Conservation (phyloP, 768 basidiomycete species). For the Steccherinum ochraceum region DNA sequence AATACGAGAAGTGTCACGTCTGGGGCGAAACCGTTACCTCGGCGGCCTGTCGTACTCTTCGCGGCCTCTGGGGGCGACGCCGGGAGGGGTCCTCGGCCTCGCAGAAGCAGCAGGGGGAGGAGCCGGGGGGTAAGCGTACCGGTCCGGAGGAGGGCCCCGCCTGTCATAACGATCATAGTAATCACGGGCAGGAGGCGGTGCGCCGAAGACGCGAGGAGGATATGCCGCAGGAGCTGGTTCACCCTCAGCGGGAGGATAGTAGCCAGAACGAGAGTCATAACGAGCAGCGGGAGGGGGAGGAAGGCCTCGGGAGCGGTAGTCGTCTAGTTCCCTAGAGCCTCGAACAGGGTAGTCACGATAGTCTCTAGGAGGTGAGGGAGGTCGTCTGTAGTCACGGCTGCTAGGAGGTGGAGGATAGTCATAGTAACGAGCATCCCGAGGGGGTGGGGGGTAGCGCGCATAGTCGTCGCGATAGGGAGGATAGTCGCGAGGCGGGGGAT, state of each 20-base stretch:
- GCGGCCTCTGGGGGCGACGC: slow-evolving; percentile 44
- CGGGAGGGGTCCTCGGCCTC: slow-evolving; percentile 48
- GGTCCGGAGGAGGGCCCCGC: slow-evolving; percentile 37
- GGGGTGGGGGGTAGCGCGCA: slow-evolving; percentile 35
- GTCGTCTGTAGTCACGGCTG: slow-evolving; percentile 53
- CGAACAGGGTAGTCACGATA: slow-evolving; percentile 56
- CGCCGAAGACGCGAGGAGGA: slow-evolving; percentile 47
- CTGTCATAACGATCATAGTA: slow-evolving; percentile 53
- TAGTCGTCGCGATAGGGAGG: slow-evolving; percentile 51
- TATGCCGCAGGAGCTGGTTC: slow-evolving; percentile 38
- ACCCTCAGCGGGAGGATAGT: slow-evolving; percentile 38
- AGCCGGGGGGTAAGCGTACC: slow-evolving; percentile 35
- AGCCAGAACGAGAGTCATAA: slow-evolving; percentile 43
- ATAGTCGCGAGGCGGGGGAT: slow-evolving; percentile 37
- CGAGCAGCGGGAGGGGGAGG: slow-evolving; percentile 37
- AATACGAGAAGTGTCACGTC: slow-evolving; percentile 1
- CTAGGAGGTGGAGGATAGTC: slow-evolving; percentile 36
- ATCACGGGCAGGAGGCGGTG: slow-evolving; percentile 38
- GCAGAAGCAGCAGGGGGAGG: slow-evolving; percentile 28
- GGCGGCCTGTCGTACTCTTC: slow-evolving; percentile 62
- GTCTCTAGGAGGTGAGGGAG: slow-evolving; percentile 57
- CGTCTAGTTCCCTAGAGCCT: slow-evolving; percentile 60
- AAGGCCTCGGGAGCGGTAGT: slow-evolving; percentile 50
- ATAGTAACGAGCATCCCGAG: slow-evolving; percentile 55
- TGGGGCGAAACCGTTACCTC: slow-evolving; percentile 36